phyloP scores from a whole-genome alignment of 371 early-diverging fungal genomes.

The Apophysomyces elegans region DNA sequence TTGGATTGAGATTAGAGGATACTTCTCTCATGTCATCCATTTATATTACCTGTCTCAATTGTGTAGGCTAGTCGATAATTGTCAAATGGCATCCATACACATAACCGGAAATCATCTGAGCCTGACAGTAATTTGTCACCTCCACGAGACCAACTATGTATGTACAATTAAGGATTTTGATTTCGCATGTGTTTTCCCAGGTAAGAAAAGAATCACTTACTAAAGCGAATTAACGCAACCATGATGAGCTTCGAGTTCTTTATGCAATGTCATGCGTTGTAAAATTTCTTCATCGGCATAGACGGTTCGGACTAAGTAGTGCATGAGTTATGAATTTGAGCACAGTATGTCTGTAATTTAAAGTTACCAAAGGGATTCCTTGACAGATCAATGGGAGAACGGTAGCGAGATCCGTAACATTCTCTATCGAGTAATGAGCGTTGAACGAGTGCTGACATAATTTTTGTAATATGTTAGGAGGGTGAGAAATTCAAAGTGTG shows the following conservation, averaged over 20 bases:
- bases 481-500: neutral
- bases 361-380: slow-evolving; percentile 1
- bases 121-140: slow-evolving; percentile 67
- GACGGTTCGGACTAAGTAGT: slow-evolving; percentile 23
- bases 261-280: slow-evolving; percentile 33
- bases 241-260: slow-evolving; percentile 61
- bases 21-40: neutral
- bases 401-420: slow-evolving; percentile 10
- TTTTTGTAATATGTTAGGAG: slow-evolving; percentile 5
- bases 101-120: slow-evolving; percentile 68
- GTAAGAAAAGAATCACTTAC: slow-evolving; percentile 32
- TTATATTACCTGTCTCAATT: slow-evolving; percentile 32
- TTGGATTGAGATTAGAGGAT: neutral
- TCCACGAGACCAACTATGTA: slow-evolving; percentile 56
- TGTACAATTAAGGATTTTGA: no score
- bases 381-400: neutral
- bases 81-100: slow-evolving; percentile 54
- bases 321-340: neutral
- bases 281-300: slow-evolving; percentile 36
- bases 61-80: slow-evolving; percentile 28
- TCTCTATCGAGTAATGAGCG: slow-evolving; percentile 16
- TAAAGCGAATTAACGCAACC: slow-evolving; percentile 83
- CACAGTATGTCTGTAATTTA: neutral
- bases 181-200: neutral
- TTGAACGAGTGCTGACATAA: neutral